Conservation (phyloP, 1,284 basidiomycete species). For the Pseudozyma sp. region DNA sequence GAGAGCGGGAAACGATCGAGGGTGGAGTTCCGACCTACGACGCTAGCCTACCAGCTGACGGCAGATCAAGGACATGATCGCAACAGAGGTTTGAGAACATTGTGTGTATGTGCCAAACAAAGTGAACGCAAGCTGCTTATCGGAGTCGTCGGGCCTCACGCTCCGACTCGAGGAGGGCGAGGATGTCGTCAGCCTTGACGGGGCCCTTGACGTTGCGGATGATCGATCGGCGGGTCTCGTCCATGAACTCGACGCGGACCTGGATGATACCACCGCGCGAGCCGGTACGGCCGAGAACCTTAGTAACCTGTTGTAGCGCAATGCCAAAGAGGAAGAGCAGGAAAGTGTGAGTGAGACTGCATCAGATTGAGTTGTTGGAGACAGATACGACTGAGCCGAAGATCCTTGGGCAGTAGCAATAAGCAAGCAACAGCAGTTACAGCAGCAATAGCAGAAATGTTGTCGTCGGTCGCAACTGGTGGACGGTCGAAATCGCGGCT, state of each 20-base stretch:
- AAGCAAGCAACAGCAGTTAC: neutral
- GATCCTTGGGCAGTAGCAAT: neutral
- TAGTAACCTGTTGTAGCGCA: slow-evolving; percentile 60
- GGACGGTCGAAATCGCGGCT: no score
- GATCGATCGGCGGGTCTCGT: slow-evolving; percentile 93
- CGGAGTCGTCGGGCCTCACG: slow-evolving; percentile 88
- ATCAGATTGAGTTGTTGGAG: neutral
- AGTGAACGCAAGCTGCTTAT: slow-evolving; percentile 24
- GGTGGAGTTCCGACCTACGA: slow-evolving; percentile 49
- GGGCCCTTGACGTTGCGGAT: slow-evolving; percentile 99
- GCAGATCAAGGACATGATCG: neutral
- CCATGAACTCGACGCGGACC: slow-evolving; percentile 99
- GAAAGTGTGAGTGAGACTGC: slow-evolving; percentile 28
- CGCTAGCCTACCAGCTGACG: slow-evolving; percentile 10
- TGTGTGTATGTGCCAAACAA: neutral
- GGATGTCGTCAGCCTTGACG: slow-evolving; percentile 94
- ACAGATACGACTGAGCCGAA: neutral
- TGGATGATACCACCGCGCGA: slow-evolving; percentile 99
- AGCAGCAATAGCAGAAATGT: neutral
- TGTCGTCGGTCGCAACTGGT: neutral
- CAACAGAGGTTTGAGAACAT: neutral
- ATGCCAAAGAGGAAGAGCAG: slow-evolving; percentile 1
- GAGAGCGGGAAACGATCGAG: neutral
- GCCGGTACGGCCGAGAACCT: slow-evolving; percentile 98
- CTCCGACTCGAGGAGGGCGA: slow-evolving; percentile 97